Conservation (phyloP, 495 filamentous ascomycete genomes). For the Eremomyces bilateralis region DNA sequence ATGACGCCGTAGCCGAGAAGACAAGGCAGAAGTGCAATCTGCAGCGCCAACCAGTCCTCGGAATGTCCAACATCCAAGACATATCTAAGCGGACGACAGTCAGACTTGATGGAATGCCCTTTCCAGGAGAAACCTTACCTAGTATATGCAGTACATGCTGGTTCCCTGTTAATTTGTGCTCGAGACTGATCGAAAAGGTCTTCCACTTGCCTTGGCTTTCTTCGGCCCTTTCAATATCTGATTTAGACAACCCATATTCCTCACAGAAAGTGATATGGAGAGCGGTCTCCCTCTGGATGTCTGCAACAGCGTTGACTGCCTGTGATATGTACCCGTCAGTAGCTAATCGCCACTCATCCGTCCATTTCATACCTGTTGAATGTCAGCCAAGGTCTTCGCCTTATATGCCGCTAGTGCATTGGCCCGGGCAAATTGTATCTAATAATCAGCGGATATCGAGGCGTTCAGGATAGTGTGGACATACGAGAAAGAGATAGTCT, state of each 20-base stretch:
- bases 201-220: conserved; percentile 46
- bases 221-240: conserved; percentile 47
- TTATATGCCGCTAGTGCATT: conserved; percentile 75
- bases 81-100: conserved; percentile 29
- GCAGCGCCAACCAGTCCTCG: conserved; percentile 65
- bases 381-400: conserved; percentile 46
- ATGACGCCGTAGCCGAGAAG: conserved; percentile 69
- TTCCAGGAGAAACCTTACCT: conserved; percentile 16
- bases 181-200: too few species aligned
- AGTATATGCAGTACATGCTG: conserved; percentile 53
- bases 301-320: conserved; percentile 47
- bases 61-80: conserved; percentile 75
- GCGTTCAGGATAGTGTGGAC: conserved; percentile 5
- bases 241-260: conserved; percentile 53
- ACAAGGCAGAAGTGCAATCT: conserved; percentile 67
- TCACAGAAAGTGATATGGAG: conserved; percentile 64
- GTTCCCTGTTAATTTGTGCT: conserved; percentile 10
- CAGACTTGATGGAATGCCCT: neutral
- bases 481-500: conserved; percentile 71
- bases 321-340: conserved; percentile 11
- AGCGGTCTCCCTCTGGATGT: conserved; percentile 58
- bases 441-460: conserved; percentile 3
- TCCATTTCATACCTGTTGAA: conserved; percentile 31
- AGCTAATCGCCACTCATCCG: neutral
- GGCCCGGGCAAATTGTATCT: conserved; percentile 72